These are phyloP conservation scores for Cutaneotrichosporon mucoides DNA, from an alignment of 1,284 basidiomycete genomes.

Conservation along the genomic window DNA sequence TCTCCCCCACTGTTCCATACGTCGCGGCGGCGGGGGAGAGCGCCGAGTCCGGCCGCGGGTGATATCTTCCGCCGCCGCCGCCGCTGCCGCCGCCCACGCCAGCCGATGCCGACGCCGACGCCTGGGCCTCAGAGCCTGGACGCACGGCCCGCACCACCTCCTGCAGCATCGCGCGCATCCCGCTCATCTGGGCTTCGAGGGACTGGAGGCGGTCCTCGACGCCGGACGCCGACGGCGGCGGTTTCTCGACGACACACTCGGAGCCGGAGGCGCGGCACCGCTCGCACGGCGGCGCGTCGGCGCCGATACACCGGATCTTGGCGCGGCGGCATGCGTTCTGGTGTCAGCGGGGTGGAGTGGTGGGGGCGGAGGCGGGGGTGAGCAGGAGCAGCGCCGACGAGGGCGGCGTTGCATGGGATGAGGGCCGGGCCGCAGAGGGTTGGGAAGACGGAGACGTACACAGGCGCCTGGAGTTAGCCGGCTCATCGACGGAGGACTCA, in stretches of 20 bases:
- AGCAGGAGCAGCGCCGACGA: no score
- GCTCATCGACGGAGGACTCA: neutral
- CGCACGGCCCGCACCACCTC: slow-evolving; percentile 59
- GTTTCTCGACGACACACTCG: slow-evolving; percentile 81
- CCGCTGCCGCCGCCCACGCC: no score
- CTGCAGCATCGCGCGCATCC: slow-evolving; percentile 67
- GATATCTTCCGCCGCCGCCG: neutral
- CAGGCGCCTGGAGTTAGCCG: slow-evolving; percentile 4
- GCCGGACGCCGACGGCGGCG: slow-evolving; percentile 72
- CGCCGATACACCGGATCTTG: slow-evolving; percentile 58
- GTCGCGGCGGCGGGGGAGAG: no score
- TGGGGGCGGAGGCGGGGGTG: no score
- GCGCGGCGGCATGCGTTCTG: slow-evolving; percentile 26
- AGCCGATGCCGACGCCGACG: no score
- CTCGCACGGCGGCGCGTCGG: slow-evolving; percentile 79
- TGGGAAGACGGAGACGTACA: neutral
- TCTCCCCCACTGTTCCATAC: no score
- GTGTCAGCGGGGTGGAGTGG: neutral
- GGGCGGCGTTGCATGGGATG: no score
- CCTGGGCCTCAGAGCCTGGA: no score
- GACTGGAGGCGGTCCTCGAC: slow-evolving; percentile 74
- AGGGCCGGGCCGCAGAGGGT: no score
- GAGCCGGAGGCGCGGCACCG: slow-evolving; percentile 73
- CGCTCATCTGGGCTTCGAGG: slow-evolving; percentile 69
- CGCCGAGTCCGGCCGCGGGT: neutral